Conservation (phyloP, 345 rosid genomes). For the Abelmoschus esculentus region DNA sequence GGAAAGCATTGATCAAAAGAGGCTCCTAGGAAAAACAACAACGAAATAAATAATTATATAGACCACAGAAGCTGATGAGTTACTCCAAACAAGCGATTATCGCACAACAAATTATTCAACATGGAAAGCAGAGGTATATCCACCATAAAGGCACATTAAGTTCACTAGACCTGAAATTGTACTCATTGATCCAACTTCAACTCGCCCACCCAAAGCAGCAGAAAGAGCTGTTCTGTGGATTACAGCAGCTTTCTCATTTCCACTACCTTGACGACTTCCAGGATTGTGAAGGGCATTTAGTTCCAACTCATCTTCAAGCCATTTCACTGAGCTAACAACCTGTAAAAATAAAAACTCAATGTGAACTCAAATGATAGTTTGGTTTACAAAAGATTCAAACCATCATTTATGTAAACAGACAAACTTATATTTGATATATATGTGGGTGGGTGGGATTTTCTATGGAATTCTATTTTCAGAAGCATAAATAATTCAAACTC, state of each 20-base stretch:
- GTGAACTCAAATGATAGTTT: not conserved
- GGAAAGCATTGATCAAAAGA: slow-evolving; percentile 1
- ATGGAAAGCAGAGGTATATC: slow-evolving; percentile 3
- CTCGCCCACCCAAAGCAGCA: slow-evolving; percentile 90
- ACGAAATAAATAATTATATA: not conserved
- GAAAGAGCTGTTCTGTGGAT: slow-evolving; percentile 86
- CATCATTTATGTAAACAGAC: not conserved
- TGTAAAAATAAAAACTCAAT: slow-evolving; percentile 21
- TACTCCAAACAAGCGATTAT: not conserved
- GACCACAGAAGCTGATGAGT: not conserved
- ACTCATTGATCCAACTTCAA: slow-evolving; percentile 77
- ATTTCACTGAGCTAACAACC: slow-evolving; percentile 98
- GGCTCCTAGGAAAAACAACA: not conserved
- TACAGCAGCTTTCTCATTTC: slow-evolving; percentile 90
- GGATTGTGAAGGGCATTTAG: slow-evolving; percentile 95
- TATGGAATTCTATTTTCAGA: not conserved
- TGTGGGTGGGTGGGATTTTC: not conserved
- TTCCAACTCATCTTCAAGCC: slow-evolving; percentile 99
- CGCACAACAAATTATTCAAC: not conserved
- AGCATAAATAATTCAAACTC: not conserved
- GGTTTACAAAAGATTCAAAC: not conserved
- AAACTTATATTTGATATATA: not conserved
- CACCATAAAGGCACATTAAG: slow-evolving; percentile 3
- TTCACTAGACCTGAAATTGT: slow-evolving; percentile 77
- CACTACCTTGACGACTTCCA: slow-evolving; percentile 84